Evolutionary conservation across 352 stramenopile genomes (phyloP).

Genomic region (Pythium diclinum): DNA sequence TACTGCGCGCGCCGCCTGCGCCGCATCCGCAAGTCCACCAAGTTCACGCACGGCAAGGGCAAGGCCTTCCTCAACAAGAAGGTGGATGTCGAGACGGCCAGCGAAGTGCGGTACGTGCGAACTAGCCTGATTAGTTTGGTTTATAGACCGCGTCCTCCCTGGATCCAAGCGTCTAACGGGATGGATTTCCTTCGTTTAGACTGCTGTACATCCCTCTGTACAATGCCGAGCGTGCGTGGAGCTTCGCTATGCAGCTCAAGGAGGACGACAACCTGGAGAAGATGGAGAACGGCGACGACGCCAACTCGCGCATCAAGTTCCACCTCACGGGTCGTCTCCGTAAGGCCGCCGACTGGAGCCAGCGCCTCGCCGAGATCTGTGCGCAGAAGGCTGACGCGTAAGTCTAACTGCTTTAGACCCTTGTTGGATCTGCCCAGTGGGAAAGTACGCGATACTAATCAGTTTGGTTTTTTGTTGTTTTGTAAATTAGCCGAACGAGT

Average conservation of each 20-base stretch:
- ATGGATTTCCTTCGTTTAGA: conserved; percentile 14
- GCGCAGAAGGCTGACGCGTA: conserved; percentile 73
- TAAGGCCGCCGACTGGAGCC: conserved; percentile 88
- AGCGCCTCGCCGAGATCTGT: conserved; percentile 76
- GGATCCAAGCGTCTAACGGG: background rate
- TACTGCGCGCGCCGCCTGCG: conserved; percentile 87
- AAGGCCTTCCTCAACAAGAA: conserved; percentile 83
- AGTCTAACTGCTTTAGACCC: conserved; percentile 14
- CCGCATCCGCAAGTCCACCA: conserved; percentile 84
- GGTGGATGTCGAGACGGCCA: conserved; percentile 74
- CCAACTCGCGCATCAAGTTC: conserved; percentile 88
- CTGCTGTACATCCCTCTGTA: conserved; percentile 87
- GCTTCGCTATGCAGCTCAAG: conserved; percentile 90
- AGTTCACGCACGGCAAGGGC: conserved; percentile 87
- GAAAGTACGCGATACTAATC: conserved; percentile 8
- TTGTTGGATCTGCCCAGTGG: background rate
- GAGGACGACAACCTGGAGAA: conserved; percentile 86
- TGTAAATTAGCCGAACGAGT: conserved; percentile 55
- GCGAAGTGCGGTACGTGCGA: conserved; percentile 45
- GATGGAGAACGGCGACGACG: conserved; percentile 79
- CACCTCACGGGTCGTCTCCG: conserved; percentile 83
- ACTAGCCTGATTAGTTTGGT: conserved; percentile 5
- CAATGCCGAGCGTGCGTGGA: conserved; percentile 89
- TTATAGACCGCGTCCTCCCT: background rate
- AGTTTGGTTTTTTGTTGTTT: background rate